phyloP scores from a whole-genome alignment of 73 alveolate genomes.

The Halteria grandinella region DNA sequence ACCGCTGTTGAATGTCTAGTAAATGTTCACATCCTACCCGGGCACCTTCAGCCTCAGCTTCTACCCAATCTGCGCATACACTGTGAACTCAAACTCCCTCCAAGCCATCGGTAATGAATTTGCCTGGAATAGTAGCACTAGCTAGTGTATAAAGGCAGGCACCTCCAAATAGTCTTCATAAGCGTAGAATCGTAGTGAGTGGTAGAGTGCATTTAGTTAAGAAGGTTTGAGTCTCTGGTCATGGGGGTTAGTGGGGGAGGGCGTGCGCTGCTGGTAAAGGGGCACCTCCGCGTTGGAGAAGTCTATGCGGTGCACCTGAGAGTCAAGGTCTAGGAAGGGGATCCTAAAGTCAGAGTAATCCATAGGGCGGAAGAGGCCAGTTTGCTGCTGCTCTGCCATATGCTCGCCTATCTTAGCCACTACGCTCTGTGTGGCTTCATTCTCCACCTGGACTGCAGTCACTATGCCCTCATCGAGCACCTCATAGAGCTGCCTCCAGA shows the following conservation, averaged over 20 bases:
- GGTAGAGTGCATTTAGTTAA: not conserved
- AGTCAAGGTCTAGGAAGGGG: not conserved
- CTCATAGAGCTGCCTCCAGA: slow-evolving; percentile 79
- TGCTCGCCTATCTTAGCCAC: not conserved
- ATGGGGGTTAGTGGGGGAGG: not conserved
- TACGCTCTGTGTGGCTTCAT: slow-evolving; percentile 78
- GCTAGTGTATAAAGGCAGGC: slow-evolving; percentile 1
- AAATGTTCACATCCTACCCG: not conserved
- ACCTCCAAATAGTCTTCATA: not conserved
- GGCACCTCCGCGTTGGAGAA: not conserved
- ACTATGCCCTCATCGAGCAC: slow-evolving; percentile 96
- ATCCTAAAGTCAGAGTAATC: slow-evolving; percentile 1
- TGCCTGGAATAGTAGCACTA: not conserved
- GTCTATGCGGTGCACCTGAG: not conserved
- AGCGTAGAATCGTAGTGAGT: not conserved
- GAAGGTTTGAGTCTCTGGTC: not conserved
- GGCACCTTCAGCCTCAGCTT: not conserved
- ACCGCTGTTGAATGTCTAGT: not conserved
- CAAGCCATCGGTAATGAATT: not conserved
- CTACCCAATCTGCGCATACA: not conserved
- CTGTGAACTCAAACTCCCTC: slow-evolving; percentile 13
- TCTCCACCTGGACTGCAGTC: slow-evolving; percentile 89
- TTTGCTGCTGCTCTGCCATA: slow-evolving; percentile 1
- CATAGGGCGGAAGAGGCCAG: not conserved
- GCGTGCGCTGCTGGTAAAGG: not conserved